Percentiles rank a stretch among this genome's conserved stretches.
Evolutionary conservation across 2,329 filamentous ascomycete genomes (phyloP).

Genomic region (Calonectria pseudoturangicola): DNA sequence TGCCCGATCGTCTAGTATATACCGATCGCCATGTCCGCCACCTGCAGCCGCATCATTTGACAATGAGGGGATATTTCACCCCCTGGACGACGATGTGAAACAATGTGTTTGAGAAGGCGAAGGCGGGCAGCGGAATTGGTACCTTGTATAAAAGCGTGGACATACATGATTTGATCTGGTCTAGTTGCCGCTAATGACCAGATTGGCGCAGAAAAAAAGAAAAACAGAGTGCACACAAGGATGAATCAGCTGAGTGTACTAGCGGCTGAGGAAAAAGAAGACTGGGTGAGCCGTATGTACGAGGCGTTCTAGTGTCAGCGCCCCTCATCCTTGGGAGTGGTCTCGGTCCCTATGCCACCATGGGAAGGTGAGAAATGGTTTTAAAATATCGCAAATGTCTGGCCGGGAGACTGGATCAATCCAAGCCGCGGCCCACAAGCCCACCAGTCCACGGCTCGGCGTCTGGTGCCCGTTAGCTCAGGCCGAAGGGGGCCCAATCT

Average conservation of each 20-base stretch:
- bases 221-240: neutral
- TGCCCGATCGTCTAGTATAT: neutral
- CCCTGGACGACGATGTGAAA: neutral
- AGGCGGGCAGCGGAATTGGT: neutral
- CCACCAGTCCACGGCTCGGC: neutral
- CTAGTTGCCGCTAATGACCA: neutral
- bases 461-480: neutral
- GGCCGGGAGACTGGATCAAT: neutral
- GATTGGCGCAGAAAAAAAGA: neutral
- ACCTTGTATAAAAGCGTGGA: neutral
- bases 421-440: neutral
- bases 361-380: neutral
- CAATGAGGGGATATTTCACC: neutral
- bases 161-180: constrained; percentile 6
- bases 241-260: constrained; percentile 19
- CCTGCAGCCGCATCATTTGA: neutral
- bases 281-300: neutral
- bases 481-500: neutral
- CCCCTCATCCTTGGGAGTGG: neutral
- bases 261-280: constrained; percentile 20
- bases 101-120: neutral
- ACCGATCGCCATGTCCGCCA: neutral
- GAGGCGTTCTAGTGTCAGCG: neutral
- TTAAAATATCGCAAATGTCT: constrained; percentile 8
- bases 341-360: neutral